Evolutionary conservation across 2,329 filamentous ascomycete genomes (phyloP).

Genomic region (Fusarium lateritium): DNA sequence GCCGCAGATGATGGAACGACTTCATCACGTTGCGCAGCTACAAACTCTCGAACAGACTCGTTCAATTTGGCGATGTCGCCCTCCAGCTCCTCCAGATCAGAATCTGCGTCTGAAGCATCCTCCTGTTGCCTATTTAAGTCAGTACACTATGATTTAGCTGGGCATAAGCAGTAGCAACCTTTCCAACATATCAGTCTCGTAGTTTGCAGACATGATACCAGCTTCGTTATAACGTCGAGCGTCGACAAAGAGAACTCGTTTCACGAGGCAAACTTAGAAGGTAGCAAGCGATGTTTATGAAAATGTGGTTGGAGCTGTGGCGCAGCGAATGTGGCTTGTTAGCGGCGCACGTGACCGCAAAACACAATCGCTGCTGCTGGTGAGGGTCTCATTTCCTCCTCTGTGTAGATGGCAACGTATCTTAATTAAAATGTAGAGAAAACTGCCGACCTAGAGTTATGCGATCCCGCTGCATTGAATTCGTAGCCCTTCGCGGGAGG

Average conservation of each 20-base stretch:
- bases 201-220: conserved; percentile 7
- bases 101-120: conserved; percentile 59
- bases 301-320: conserved; percentile 11
- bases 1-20: conserved; percentile 31
- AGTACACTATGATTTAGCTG: conserved; percentile 9
- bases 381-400: too few species aligned
- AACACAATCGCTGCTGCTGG: too few species aligned
- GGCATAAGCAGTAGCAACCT: conserved; percentile 2
- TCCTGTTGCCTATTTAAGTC: conserved; percentile 26
- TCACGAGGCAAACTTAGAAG: not conserved
- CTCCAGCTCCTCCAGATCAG: conserved; percentile 61
- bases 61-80: conserved; percentile 62
- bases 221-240: not conserved
- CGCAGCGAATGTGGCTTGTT: not conserved
- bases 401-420: too few species aligned
- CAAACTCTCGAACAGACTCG: conserved; percentile 59
- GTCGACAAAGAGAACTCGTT: not conserved
- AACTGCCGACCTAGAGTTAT: too few species aligned
- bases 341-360: not conserved
- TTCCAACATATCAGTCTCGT: conserved; percentile 1
- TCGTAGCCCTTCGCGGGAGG: too few species aligned
- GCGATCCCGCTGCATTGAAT: too few species aligned
- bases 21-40: conserved; percentile 56
- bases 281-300: not conserved
- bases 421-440: too few species aligned